These are phyloP conservation scores for Phytopythium sindhum DNA, from an alignment of 352 stramenopile species.

Conservation along the genomic window DNA sequence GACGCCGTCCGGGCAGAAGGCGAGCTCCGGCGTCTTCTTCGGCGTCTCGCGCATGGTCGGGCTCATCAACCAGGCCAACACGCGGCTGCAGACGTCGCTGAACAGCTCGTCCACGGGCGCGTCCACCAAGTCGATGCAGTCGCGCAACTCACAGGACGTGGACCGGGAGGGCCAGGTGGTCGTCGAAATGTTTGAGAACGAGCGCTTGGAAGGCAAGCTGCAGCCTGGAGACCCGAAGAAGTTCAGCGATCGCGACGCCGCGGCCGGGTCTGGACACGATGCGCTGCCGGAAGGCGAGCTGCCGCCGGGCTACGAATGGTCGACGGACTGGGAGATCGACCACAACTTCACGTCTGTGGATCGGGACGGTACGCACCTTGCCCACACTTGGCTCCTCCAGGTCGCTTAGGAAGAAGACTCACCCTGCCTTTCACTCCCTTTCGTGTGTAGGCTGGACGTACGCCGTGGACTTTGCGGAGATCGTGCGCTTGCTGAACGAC, in stretches of 20 bases:
- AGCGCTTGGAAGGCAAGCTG: slow-evolving; percentile 76
- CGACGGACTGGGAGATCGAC: slow-evolving; percentile 82
- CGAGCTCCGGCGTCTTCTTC: slow-evolving; percentile 54
- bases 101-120: slow-evolving; percentile 25
- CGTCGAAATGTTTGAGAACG: slow-evolving; percentile 85
- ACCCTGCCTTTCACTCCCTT: background rate
- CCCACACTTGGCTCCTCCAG: background rate
- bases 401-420: background rate
- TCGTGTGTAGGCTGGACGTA: slow-evolving; percentile 62
- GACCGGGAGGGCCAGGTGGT: slow-evolving; percentile 71
- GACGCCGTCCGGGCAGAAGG: slow-evolving; percentile 27
- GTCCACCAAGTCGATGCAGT: slow-evolving; percentile 21
- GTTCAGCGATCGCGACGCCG: slow-evolving; percentile 64
- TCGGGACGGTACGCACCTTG: slow-evolving; percentile 35
- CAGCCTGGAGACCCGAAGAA: slow-evolving; percentile 64
- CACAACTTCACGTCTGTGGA: slow-evolving; percentile 78
- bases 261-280: slow-evolving; percentile 53
- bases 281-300: slow-evolving; percentile 63
- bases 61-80: slow-evolving; percentile 67
- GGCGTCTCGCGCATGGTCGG: slow-evolving; percentile 68
- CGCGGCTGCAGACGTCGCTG: slow-evolving; percentile 65
- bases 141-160: slow-evolving; percentile 50
- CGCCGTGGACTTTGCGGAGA: slow-evolving; percentile 74
- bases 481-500: slow-evolving; percentile 69
- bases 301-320: slow-evolving; percentile 72